Conservation (phyloP, 2,329 filamentous ascomycete species). For the Pseudogymnoascus sp. region DNA sequence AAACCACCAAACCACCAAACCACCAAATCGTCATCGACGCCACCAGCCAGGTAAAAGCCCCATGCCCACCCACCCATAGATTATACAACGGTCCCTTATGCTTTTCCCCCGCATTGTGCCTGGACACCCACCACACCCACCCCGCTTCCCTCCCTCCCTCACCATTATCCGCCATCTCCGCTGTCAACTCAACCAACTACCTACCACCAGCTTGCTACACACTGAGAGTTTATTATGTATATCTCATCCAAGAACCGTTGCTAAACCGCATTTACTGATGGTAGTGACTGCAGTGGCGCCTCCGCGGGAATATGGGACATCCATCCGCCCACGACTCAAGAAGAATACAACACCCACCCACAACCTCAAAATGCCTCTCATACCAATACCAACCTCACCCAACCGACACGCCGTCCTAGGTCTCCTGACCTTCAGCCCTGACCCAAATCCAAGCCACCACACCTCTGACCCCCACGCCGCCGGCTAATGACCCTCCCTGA, state of each 20-base stretch:
- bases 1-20: neutral
- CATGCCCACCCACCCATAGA: neutral
- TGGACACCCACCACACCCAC: neutral
- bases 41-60: neutral
- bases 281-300: neutral
- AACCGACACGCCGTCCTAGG: conserved; percentile 71
- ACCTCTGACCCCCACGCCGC: neutral
- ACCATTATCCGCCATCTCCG: neutral
- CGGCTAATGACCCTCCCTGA: conserved; percentile 43
- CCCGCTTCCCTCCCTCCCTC: neutral
- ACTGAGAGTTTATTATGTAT: neutral
- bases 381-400: conserved; percentile 16
- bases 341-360: neutral
- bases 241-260: neutral
- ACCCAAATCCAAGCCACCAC: conserved; percentile 30
- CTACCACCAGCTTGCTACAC: neutral
- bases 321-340: neutral
- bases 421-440: conserved; percentile 75
- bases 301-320: neutral
- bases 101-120: neutral
- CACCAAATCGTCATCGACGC: neutral
- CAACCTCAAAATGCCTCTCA: conserved; percentile 23
- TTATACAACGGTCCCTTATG: neutral
- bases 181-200: neutral
- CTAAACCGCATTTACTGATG: neutral